Conservation (phyloP, 2,329 filamentous ascomycete genomes). For the Trichoderma citrinoviride region DNA sequence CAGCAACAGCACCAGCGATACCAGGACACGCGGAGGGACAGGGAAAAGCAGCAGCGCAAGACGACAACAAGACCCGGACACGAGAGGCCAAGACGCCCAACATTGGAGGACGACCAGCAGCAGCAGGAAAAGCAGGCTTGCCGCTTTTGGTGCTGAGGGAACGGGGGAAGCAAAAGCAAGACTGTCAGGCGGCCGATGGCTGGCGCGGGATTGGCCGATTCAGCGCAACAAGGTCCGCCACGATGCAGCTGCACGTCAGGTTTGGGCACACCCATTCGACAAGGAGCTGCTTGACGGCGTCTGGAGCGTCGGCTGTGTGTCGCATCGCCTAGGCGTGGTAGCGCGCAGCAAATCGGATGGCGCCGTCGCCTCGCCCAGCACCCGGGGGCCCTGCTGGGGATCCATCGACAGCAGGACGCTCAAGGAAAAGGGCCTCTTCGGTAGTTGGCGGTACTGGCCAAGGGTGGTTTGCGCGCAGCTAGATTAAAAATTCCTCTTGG, state of each 20-base stretch:
- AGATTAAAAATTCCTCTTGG: constrained; percentile 6
- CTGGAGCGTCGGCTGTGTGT: constrained; percentile 19
- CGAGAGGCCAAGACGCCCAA: not conserved
- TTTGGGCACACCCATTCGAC: constrained; percentile 22
- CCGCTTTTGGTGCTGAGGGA: constrained; percentile 15
- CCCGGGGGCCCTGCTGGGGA: constrained; percentile 8
- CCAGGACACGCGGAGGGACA: too few species aligned
- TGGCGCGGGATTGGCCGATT: constrained; percentile 20
- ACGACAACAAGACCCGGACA: not conserved
- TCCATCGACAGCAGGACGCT: constrained; percentile 7
- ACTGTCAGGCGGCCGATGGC: constrained; percentile 21
- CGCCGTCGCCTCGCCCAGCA: constrained; percentile 8
- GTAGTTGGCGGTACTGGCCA: constrained; percentile 21
- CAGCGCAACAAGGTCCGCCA: constrained; percentile 19
- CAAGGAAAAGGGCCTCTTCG: constrained; percentile 3
- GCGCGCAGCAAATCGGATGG: constrained; percentile 21
- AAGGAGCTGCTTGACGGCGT: constrained; percentile 15
- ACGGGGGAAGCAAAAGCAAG: constrained; percentile 13
- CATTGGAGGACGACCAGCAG: not conserved
- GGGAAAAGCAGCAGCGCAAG: not conserved
- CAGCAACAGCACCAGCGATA: not conserved
- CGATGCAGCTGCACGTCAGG: constrained; percentile 23
- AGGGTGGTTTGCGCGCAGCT: constrained; percentile 16
- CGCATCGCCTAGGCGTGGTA: constrained; percentile 17
- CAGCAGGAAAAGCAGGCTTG: constrained; percentile 11